Conservation (phyloP, 768 basidiomycete genomes). For the Dentipellis sp. region DNA sequence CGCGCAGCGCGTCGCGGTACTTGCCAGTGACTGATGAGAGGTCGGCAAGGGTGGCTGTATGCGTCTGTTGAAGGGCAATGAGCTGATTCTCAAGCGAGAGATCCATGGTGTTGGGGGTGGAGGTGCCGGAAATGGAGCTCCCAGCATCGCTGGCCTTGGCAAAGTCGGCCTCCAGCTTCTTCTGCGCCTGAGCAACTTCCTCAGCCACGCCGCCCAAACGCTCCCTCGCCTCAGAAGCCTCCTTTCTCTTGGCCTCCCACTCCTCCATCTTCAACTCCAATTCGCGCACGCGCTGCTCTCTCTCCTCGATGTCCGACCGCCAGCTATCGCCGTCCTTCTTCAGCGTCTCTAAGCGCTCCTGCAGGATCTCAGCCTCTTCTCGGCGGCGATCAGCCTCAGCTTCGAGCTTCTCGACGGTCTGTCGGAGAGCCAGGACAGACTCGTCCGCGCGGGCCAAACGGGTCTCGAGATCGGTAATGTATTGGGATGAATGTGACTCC, state of each 20-base stretch:
- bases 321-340: constrained; percentile 72
- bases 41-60: constrained; percentile 71
- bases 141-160: constrained; percentile 16
- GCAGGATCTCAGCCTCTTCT: constrained; percentile 60
- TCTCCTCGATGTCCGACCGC: constrained; percentile 75
- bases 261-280: constrained; percentile 73
- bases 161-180: constrained; percentile 42
- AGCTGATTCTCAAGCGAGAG: constrained; percentile 51
- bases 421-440: constrained; percentile 58
- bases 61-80: constrained; percentile 68
- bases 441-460: constrained; percentile 75
- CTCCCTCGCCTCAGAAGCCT: constrained; percentile 54
- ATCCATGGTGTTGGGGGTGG: constrained; percentile 25
- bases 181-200: constrained; percentile 63
- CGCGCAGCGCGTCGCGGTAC: constrained; percentile 81
- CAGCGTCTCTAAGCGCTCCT: constrained; percentile 60
- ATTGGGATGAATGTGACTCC: constrained; percentile 62
- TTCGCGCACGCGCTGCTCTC: constrained; percentile 67
- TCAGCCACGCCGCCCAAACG: constrained; percentile 61
- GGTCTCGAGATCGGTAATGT: constrained; percentile 81
- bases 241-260: constrained; percentile 65
- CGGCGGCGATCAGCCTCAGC: constrained; percentile 65
- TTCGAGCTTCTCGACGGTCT: constrained; percentile 70
- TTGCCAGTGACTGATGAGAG: constrained; percentile 70
- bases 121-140: constrained; percentile 20